Evolutionary conservation across 768 basidiomycete species (phyloP).

Genomic region (Leucosporidium scottii): DNA sequence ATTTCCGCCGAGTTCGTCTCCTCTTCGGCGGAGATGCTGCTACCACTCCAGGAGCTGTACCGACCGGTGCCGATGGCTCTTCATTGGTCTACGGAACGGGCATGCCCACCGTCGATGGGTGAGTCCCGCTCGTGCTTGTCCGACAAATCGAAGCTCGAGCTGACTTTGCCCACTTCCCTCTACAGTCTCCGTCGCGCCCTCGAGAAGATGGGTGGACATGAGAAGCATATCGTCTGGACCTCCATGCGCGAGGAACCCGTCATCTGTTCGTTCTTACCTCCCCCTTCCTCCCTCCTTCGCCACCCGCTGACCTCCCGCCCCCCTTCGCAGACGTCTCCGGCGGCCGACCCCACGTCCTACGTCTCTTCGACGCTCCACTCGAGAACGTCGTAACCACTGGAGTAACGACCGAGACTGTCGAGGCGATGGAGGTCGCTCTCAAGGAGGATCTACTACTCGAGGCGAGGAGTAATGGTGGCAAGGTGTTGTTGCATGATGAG

Average conservation of each 20-base stretch:
- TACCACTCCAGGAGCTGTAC: background rate
- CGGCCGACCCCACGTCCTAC: constrained; percentile 50
- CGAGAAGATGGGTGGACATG: constrained; percentile 65
- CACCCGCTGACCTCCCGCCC: background rate
- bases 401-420: constrained; percentile 80
- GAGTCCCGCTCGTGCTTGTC: constrained; percentile 20
- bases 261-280: background rate
- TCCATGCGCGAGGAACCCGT: constrained; percentile 55
- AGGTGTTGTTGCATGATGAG: constrained; percentile 89
- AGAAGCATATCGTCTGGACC: constrained; percentile 80
- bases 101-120: constrained; percentile 93
- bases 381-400: constrained; percentile 98
- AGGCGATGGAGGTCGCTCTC: constrained; percentile 55
- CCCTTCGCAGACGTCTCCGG: constrained; percentile 76
- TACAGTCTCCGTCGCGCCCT: constrained; percentile 69
- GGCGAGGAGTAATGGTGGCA: constrained; percentile 55
- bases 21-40: constrained; percentile 10
- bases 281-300: background rate
- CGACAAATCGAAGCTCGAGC: too few species aligned
- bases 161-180: constrained; percentile 1
- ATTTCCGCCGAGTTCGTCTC: constrained; percentile 77
- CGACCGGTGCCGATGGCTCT: background rate
- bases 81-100: constrained; percentile 53
- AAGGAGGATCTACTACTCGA: constrained; percentile 83
- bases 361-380: constrained; percentile 75